Percentiles rank a stretch among this genome's conserved stretches.
Evolutionary conservation across 139 green algal genomes (phyloP).

Genomic region (Chlorella sp.): DNA sequence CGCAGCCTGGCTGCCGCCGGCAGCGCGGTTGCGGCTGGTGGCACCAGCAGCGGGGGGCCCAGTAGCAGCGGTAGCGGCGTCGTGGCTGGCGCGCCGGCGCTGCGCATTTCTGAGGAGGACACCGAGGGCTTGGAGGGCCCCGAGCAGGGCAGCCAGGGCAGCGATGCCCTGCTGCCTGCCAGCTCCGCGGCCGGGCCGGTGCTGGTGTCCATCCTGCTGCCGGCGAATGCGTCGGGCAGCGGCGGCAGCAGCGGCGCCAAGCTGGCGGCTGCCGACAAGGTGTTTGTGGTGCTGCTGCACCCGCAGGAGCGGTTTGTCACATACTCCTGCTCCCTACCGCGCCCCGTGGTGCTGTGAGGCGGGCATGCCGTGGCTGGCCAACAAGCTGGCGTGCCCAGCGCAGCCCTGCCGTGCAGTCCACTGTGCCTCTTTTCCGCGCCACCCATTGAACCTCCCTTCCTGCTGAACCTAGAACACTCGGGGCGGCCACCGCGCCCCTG

Average conservation of each 20-base stretch:
- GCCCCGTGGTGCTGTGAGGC: slow-evolving; percentile 49
- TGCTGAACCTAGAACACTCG: no score
- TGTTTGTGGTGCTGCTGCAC: slow-evolving; percentile 62
- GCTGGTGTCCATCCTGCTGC: slow-evolving; percentile 61
- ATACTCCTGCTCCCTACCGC: slow-evolving; percentile 49
- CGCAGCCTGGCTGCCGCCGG: no score
- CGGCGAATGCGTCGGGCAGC: slow-evolving; percentile 40
- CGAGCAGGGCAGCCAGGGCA: neutral
- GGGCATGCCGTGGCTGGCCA: no score
- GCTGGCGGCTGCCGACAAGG: slow-evolving; percentile 48
- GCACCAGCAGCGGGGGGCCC: no score
- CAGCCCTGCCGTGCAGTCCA: no score
- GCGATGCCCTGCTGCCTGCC: neutral
- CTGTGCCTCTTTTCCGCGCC: no score
- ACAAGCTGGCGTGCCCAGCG: no score
- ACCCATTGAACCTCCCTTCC: no score
- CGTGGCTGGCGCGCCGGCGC: neutral
- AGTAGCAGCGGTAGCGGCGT: neutral
- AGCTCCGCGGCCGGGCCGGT: neutral
- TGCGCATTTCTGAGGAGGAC: neutral
- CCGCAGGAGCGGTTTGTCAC: slow-evolving; percentile 48
- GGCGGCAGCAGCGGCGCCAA: slow-evolving; percentile 13
- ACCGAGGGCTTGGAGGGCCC: neutral
- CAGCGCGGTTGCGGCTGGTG: no score
- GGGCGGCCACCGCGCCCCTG: no score